A percentile compares a stretch with the other conserved stretches of the same genome.
Evolutionary conservation across 345 rosid species (phyloP).

Genomic region (Mangifera indica): DNA sequence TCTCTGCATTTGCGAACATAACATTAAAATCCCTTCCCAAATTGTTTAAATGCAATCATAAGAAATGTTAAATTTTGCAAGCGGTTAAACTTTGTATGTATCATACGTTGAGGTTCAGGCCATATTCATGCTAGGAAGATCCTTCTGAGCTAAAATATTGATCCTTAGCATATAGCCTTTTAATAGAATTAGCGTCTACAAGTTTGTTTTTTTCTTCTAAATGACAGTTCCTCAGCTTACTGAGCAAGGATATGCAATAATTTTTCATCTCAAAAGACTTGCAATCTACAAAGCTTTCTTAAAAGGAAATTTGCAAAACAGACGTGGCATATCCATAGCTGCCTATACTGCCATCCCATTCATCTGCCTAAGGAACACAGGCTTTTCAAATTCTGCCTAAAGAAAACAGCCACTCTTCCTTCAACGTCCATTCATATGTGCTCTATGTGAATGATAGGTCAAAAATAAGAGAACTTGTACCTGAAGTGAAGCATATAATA

Average conservation of each 20-base stretch:
- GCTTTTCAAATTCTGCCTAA: not conserved
- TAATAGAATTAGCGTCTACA: not conserved
- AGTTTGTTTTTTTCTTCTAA: not conserved
- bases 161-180: not conserved
- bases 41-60: not conserved
- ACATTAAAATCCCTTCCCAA: not conserved
- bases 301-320: not conserved
- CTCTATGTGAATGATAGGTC: not conserved
- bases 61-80: not conserved
- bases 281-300: not conserved
- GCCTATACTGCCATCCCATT: not conserved
- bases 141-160: not conserved
- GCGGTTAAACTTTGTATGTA: not conserved
- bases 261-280: not conserved
- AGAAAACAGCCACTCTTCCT: not conserved
- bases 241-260: not conserved
- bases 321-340: not conserved
- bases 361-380: not conserved
- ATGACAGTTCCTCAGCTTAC: not conserved
- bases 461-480: slow-evolving; percentile 30
- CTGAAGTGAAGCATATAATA: slow-evolving; percentile 84
- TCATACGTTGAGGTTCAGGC: not conserved
- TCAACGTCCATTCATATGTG: not conserved
- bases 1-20: not conserved
- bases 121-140: not conserved